Conservation (phyloP, 2,329 filamentous ascomycete genomes). For the Fusarium sp. region DNA sequence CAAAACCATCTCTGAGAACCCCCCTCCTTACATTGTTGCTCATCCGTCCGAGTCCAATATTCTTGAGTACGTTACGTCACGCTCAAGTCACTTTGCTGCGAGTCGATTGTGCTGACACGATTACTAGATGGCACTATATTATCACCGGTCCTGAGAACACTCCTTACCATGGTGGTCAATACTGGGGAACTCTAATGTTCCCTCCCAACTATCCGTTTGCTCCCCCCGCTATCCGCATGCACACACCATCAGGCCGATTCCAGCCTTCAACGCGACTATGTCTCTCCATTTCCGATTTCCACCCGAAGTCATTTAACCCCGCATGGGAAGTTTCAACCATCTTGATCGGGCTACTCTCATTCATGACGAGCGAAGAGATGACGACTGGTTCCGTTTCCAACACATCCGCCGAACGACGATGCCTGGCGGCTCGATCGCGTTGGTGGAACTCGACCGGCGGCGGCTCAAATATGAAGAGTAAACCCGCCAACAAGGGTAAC, state of each 20-base stretch:
- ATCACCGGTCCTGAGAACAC: slow-evolving; percentile 95
- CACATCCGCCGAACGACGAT: slow-evolving; percentile 80
- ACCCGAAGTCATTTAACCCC: slow-evolving; percentile 97
- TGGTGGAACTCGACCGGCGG: slow-evolving; percentile 99
- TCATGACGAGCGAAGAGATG: slow-evolving; percentile 99
- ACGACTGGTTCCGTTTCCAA: slow-evolving; percentile 91
- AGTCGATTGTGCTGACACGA: slow-evolving; percentile 24
- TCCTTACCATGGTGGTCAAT: slow-evolving; percentile 94
- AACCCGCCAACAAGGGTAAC: slow-evolving; percentile 75
- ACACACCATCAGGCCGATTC: slow-evolving; percentile 96
- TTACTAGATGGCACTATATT: slow-evolving; percentile 87
- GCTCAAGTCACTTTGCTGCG: background rate
- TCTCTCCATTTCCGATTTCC: slow-evolving; percentile 96
- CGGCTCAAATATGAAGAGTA: slow-evolving; percentile 74
- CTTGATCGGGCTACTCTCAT: slow-evolving; percentile 90
- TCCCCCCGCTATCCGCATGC: slow-evolving; percentile 97
- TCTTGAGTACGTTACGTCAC: slow-evolving; percentile 73
- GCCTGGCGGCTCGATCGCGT: slow-evolving; percentile 80
- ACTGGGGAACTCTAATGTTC: slow-evolving; percentile 97
- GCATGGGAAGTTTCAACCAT: slow-evolving; percentile 99
- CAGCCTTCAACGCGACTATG: slow-evolving; percentile 92
- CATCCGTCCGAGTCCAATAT: slow-evolving; percentile 94
- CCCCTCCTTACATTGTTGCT: slow-evolving; percentile 88
- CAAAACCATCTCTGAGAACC: slow-evolving; percentile 76
- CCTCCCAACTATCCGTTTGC: slow-evolving; percentile 97